Evolutionary conservation across 768 basidiomycete species (phyloP).

Genomic region (Psilocybe cyanescens): DNA sequence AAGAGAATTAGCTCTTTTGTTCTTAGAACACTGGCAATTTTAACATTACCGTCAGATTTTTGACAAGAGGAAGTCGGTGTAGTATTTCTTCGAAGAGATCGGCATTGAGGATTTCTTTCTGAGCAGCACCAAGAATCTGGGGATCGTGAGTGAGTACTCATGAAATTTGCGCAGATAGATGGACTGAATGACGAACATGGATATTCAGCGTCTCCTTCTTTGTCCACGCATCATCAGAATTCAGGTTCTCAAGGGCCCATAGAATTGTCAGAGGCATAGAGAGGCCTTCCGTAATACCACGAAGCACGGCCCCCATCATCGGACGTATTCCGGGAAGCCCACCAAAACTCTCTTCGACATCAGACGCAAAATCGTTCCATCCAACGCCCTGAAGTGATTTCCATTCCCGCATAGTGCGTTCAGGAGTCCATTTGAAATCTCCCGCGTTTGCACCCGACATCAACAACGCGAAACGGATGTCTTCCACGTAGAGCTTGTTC

Average conservation of each 20-base stretch:
- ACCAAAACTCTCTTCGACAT: conserved; percentile 13
- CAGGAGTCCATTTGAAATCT: conserved; percentile 33
- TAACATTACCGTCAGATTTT: conserved; percentile 27
- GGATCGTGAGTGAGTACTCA: background rate
- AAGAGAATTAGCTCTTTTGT: background rate
- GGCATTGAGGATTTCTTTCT: conserved; percentile 24
- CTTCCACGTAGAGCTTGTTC: conserved; percentile 28
- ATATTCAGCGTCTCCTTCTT: conserved; percentile 31
- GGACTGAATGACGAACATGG: conserved; percentile 25
- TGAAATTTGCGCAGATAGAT: background rate
- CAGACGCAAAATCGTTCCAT: conserved; percentile 30
- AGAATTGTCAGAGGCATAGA: conserved; percentile 38
- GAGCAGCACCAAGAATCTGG: conserved; percentile 31
- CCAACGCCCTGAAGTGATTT: conserved; percentile 23
- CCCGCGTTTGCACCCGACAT: conserved; percentile 21
- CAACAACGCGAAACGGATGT: conserved; percentile 20
- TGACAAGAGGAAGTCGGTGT: conserved; percentile 35
- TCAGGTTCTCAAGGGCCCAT: conserved; percentile 32
- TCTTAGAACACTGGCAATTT: background rate
- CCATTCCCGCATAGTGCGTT: conserved; percentile 28
- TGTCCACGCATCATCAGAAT: conserved; percentile 32
- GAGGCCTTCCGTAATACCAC: conserved; percentile 29
- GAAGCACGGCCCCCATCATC: conserved; percentile 29
- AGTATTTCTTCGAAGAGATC: conserved; percentile 37
- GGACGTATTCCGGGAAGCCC: conserved; percentile 20